Evolutionary conservation across 495 filamentous ascomycete species (phyloP).

Genomic region (Penicillium salamii): DNA sequence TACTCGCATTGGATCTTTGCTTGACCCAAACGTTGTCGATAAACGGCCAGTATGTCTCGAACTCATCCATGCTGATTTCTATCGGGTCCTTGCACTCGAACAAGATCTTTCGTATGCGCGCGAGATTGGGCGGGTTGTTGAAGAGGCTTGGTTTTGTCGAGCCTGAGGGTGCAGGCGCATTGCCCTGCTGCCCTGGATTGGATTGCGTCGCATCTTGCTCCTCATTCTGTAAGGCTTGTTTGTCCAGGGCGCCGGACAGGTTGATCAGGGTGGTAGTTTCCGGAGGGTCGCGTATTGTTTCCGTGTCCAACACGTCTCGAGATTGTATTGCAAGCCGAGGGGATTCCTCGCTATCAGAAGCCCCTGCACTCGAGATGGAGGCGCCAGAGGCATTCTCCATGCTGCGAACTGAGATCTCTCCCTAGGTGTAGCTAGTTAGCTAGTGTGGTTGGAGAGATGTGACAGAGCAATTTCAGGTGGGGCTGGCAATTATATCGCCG

Average conservation of each 20-base stretch:
- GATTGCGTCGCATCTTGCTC: neutral
- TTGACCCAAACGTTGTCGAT: conserved; percentile 55
- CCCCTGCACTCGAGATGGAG: conserved; percentile 20
- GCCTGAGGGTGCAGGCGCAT: neutral
- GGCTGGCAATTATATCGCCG: neutral
- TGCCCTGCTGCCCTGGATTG: neutral
- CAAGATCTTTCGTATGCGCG: conserved; percentile 43
- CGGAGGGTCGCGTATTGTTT: conserved; percentile 7
- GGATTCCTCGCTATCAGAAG: conserved; percentile 12
- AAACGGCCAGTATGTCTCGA: conserved; percentile 54
- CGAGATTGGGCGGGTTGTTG: conserved; percentile 46
- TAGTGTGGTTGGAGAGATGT: neutral
- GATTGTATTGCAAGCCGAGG: conserved; percentile 7
- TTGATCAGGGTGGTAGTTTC: conserved; percentile 18
- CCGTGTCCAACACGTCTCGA: conserved; percentile 10
- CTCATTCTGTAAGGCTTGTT: conserved; percentile 18
- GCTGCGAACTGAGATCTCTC: conserved; percentile 12
- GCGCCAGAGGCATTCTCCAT: conserved; percentile 36
- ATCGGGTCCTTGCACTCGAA: conserved; percentile 53
- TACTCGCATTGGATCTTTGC: conserved; percentile 49
- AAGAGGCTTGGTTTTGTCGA: conserved; percentile 24
- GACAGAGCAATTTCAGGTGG: neutral
- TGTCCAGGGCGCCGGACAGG: conserved; percentile 22
- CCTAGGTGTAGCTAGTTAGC: neutral
- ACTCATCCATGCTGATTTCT: conserved; percentile 49